Evolutionary conservation across 257 asterid genomes (phyloP), one percentile per base, ranked within the genome.

Genomic region (Nicotiana sylvestris): DNA sequence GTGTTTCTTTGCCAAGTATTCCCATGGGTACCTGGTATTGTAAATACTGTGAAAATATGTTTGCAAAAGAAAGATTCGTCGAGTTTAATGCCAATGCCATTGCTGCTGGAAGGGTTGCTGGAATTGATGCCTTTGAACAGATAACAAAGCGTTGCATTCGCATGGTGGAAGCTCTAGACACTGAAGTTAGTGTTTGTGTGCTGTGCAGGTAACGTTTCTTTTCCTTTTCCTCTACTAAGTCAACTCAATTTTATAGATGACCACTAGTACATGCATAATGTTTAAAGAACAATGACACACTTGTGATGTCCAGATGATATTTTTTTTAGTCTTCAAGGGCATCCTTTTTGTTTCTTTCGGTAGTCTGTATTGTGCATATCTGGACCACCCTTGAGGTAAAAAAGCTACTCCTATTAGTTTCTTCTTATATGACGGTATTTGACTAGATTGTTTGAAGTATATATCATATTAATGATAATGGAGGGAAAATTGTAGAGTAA

Each of bases 71-170:
- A 85, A 88, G 88, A 68, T 87, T 78, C 84, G 93, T 92, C 0
- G 93, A 90, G 87, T 83, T 8, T 30, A 88, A 89, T 80, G 91
- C 87, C 37, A 94, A 96, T 88, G 98, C 98, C 57, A 82, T 90
- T 56, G 99, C 98, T 82, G 98, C 98, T 86, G 99, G 99, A 77
- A 86, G 98, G 86, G 89, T 91, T 69, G 92, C 93, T 64, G 99
- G 98, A 27, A 83, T 82, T 83, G 94, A 96, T 87, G 92, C 97
- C 64, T 82, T 94, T 5, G 97, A 91, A 58, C 96, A 94, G 76
- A 91, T 96, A 82, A 91, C 88, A 27, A 89, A 80, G 82, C 92
- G 98, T 9, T 92, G 98, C 84, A 90, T 93, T 66, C 97, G 97
- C 13, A 89, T 94, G 77, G 78, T 92, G 83, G 97, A 88, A 78